Base-by-base conservation (phyloP, 1,139 yeast species). In the Kluyveromyces sp. region DNA sequence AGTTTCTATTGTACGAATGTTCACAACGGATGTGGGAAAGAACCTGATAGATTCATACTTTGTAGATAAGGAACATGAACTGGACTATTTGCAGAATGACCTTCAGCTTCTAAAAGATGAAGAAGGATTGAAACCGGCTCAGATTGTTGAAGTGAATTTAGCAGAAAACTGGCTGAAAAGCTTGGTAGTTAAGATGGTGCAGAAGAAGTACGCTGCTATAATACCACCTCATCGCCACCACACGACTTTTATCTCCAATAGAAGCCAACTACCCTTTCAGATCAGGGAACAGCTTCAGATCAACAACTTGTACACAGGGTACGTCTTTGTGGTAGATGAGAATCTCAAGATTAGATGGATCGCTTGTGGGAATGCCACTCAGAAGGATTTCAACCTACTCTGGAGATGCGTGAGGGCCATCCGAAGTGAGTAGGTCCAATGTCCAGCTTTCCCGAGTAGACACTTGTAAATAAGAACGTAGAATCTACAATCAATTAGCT, bases 291-390 rank as follows among this genome's bases (percentile, higher is more conserved):
- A 75, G 18, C 67, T 92, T 35, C 67, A 75, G 43, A 76, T 92
- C 52, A 81, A 80, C 48, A 92, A 92, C 60, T 74, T 77, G 38
- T 84, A 83, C 53, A 78, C 94, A 1, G 97, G 98, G 0, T 89
- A 86, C 60, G 69, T 87, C 8, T 83, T 87, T 54, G 68, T 92
- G 15, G 72, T 92, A 31, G 98, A 92, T 57, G 69, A 70, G 15
- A 69, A 78, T 13, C 83, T 85, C 43, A 80, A 75, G 54, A 80
- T 92, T 40, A 71, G 98, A 55, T 92, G 97, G 97, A 92, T 89
- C 13, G 86, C 89, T 1, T 78, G 94, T 57, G 98, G 98, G 1
- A 75, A 73, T 41, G 83, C 95, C 2, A 78, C 74, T 9, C 45
- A 49, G 19, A 72, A 73, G 31, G 97, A 89, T 53, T 65, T 69